These are phyloP conservation scores for Colletotrichum abscissum DNA, from an alignment of 2,329 filamentous ascomycete species.

Conservation along the genomic window DNA sequence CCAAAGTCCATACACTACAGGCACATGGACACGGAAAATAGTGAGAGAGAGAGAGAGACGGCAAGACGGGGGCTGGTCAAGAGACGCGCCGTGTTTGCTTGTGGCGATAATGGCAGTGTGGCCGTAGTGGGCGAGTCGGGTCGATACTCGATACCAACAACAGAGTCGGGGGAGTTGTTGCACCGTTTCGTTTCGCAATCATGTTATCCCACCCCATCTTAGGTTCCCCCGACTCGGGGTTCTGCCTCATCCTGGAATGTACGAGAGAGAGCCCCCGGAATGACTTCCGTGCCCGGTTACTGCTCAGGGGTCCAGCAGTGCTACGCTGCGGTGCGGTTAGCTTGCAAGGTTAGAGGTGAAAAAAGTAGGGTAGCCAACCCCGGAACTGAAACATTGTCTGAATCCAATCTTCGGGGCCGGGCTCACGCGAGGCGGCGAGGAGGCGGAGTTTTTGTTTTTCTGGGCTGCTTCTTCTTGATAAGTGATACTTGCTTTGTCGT, in stretches of 20 bases:
- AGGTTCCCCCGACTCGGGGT: neutral
- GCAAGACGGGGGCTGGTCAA: neutral
- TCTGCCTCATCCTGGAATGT: conserved; percentile 24
- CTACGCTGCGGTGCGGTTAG: too few relatives aligned
- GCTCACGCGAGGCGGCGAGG: neutral
- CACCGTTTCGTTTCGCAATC: conserved; percentile 25
- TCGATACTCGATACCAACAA: neutral
- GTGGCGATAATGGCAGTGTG: conserved; percentile 9
- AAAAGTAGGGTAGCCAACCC: neutral
- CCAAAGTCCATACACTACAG: too few relatives aligned
- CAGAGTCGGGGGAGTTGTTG: conserved; percentile 24
- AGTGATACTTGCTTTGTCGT: too few relatives aligned
- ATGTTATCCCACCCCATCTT: neutral
- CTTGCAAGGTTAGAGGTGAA: neutral
- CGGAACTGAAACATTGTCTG: conserved; percentile 27
- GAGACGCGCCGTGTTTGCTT: conserved; percentile 15
- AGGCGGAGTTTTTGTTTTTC: conserved; percentile 13
- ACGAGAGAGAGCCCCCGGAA: neutral
- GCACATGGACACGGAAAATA: too few relatives aligned
- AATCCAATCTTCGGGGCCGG: conserved; percentile 22
- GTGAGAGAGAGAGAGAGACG: too few relatives aligned
- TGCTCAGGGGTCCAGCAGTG: too few relatives aligned
- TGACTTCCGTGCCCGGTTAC: neutral
- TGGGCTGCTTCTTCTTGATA: too few relatives aligned
- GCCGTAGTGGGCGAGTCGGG: neutral